Conservation (phyloP, 192 early-diverging fungal species). For the Chytriomyces sp. region DNA sequence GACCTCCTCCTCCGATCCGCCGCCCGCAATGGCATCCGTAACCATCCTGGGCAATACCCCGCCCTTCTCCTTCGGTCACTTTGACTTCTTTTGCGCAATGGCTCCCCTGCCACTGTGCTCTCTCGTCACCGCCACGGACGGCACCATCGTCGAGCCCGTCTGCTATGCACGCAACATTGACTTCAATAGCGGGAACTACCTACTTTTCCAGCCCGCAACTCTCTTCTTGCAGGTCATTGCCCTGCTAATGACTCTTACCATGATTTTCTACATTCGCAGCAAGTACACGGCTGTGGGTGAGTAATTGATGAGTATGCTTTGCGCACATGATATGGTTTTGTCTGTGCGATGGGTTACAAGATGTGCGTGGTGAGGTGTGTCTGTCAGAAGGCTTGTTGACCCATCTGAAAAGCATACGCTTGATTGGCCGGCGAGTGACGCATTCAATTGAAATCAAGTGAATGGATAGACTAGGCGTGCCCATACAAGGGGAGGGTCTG, state of each 20-base stretch:
- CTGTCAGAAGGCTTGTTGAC: not conserved
- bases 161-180: constrained; percentile 98
- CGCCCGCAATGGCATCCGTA: not conserved
- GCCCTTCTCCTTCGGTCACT: constrained; percentile 73
- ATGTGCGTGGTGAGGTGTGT: too few relatives aligned
- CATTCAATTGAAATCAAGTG: too few relatives aligned
- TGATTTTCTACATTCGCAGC: constrained; percentile 97
- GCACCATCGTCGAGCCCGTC: constrained; percentile 75
- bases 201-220: constrained; percentile 96
- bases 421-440: not conserved
- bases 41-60: not conserved
- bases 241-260: constrained; percentile 93
- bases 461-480: too few relatives aligned
- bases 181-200: constrained; percentile 60
- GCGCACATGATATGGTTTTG: too few relatives aligned
- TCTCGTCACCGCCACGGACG: constrained; percentile 68
- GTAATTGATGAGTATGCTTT: too few relatives aligned
- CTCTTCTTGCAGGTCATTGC: constrained; percentile 92
- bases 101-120: constrained; percentile 89
- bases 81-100: constrained; percentile 85
- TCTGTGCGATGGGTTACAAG: too few relatives aligned
- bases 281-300: constrained; percentile 99
- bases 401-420: constrained; percentile 1
- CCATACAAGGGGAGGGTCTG: too few relatives aligned
- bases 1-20: not conserved